Base-by-base conservation (phyloP, 2,329 filamentous ascomycete genomes). In the Fusarium proliferatum region DNA sequence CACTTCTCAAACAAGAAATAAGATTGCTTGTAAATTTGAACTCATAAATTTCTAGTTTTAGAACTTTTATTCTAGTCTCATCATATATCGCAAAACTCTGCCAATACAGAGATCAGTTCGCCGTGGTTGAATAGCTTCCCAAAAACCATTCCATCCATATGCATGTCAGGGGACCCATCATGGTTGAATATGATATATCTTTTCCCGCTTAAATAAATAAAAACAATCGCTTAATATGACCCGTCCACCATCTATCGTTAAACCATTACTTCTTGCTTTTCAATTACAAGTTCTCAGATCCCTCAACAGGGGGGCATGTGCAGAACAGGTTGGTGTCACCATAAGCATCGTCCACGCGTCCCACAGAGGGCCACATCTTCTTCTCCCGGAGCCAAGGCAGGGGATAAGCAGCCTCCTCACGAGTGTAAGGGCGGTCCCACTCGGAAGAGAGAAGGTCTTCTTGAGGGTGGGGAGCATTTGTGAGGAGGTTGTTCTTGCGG, bases 341-440 rank as follows among this genome's bases (percentile, higher is more conserved):
- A 79, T 94, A 97, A 15, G 94, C 94, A 62, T 98, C 96, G 80
- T 98, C 93, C 36, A 98, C 87, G 80, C 96, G 88, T 10, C 93
- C 94, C 21, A 97, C 94, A 39, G 86, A 92, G 0, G 96, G 95
- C 96, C 96, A 98, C 86, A 98, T 98, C 87, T 98, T 98, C 92
- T 97, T 97, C 89, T 97, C 94, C 81, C 90, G 89, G 70, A 98
- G 84, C 84, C 90, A 97, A 2, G 91, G 86, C 70, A 97, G 81
- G 21, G 96, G 96, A 81, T 97, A 98, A 2, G 94, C 96, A 2
- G 96, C 96, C 83, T 92, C 88, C 85, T 96, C 93, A 36, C 94
- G 86, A 4, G 86, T 89, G 81, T 98, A 98, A 3, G 90, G 87
- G n/a, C 96, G 87, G 74, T 94, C 88, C 96, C 96, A 98, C 51